Percentiles rank a stretch among this genome's conserved stretches.
phyloP scores from a whole-genome alignment of 306 rosid genomes.

The Gastrolobium villosum region DNA sequence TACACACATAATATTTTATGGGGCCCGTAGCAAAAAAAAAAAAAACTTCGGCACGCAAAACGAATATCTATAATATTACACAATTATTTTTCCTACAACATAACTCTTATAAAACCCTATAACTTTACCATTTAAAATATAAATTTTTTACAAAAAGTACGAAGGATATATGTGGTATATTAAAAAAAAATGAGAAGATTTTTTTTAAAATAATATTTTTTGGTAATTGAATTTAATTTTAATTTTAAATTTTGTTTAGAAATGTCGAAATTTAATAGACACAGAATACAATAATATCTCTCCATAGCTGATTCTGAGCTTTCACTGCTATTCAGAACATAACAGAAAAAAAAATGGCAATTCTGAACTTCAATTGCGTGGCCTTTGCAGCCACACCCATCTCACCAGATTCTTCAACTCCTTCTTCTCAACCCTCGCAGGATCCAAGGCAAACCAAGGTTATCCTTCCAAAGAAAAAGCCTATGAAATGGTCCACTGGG shows the following conservation, averaged over 20 bases:
- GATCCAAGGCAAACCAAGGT: conserved; percentile 81
- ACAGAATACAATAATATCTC: conserved; percentile 1
- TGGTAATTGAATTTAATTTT: neutral
- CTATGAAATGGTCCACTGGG: conserved; percentile 94
- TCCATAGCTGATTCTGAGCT: neutral
- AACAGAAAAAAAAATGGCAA: conserved; percentile 57
- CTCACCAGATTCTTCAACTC: conserved; percentile 63
- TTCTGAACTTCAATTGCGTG: conserved; percentile 68
- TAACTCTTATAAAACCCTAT: too few relatives aligned
- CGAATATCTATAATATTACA: too few relatives aligned
- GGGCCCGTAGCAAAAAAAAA: too few relatives aligned
- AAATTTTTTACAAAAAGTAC: too few relatives aligned
- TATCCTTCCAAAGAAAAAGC: conserved; percentile 83
- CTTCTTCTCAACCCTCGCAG: conserved; percentile 49
- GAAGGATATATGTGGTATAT: too few relatives aligned
- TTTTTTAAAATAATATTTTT: neutral
- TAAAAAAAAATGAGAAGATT: neutral
- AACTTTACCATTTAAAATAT: too few relatives aligned
- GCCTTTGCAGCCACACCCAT: conserved; percentile 74
- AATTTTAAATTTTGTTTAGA: too few relatives aligned
- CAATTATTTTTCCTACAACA: too few relatives aligned
- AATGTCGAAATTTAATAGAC: conserved; percentile 40
- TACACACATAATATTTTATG: too few relatives aligned
- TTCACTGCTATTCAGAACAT: neutral
- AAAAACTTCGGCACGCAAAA: too few relatives aligned